Conservation (phyloP, 129 eudicot genomes). For the Centella asiatica region DNA sequence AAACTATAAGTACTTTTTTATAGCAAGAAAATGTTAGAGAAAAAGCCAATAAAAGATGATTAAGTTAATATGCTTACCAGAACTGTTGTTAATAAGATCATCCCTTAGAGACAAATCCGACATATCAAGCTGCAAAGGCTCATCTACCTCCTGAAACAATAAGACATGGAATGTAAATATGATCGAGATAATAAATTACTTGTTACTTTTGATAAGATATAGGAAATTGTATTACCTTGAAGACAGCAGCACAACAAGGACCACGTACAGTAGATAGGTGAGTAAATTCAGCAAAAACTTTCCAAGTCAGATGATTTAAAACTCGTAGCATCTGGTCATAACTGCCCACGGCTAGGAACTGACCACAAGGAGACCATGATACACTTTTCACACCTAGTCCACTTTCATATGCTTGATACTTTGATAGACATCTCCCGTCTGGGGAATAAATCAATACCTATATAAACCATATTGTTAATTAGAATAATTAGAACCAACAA, state of each 20-base stretch:
- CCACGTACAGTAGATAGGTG: slow-evolving; percentile 73
- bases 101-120: slow-evolving; percentile 65
- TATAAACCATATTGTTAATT: slow-evolving; percentile 3
- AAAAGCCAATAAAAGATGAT: no score
- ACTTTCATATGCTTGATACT: slow-evolving; percentile 98
- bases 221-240: slow-evolving; percentile 45
- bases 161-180: background rate
- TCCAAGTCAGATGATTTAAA: slow-evolving; percentile 94
- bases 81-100: slow-evolving; percentile 46
- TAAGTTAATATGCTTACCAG: slow-evolving; percentile 36
- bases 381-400: slow-evolving; percentile 90
- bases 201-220: slow-evolving; percentile 1
- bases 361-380: slow-evolving; percentile 97
- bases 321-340: slow-evolving; percentile 95
- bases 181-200: background rate
- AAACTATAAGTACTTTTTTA: no score
- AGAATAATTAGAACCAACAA: background rate
- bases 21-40: no score
- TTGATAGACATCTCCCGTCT: slow-evolving; percentile 86
- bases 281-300: slow-evolving; percentile 86
- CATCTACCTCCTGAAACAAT: slow-evolving; percentile 79
- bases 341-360: slow-evolving; percentile 90
- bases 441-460: slow-evolving; percentile 90
- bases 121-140: slow-evolving; percentile 86
- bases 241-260: slow-evolving; percentile 88